Conservation (phyloP, 1,284 basidiomycete genomes). For the Schizopora paradoxa region DNA sequence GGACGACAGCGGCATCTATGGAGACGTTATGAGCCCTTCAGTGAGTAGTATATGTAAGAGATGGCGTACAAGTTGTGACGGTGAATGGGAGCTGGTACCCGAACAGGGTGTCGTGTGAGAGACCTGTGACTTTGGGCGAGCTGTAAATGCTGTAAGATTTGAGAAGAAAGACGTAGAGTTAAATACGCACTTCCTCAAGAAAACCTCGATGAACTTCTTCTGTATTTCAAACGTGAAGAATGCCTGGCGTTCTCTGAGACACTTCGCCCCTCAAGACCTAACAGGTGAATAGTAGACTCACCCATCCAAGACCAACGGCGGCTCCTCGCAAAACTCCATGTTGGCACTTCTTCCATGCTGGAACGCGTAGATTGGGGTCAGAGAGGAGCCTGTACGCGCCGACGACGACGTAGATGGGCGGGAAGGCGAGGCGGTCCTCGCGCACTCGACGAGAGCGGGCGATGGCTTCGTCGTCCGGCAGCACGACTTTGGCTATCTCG, state of each 20-base stretch:
- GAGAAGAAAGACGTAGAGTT: background rate
- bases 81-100: slow-evolving; percentile 61
- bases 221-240: slow-evolving; percentile 61
- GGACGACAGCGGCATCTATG: slow-evolving; percentile 70
- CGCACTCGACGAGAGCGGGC: slow-evolving; percentile 1
- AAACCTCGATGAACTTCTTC: slow-evolving; percentile 52
- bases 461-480: background rate
- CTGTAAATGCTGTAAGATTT: slow-evolving; percentile 29
- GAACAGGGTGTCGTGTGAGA: slow-evolving; percentile 58
- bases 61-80: slow-evolving; percentile 55
- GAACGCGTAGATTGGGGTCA: slow-evolving; percentile 55
- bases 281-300: slow-evolving; percentile 29
- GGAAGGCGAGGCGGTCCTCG: slow-evolving; percentile 50
- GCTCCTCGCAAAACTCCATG: slow-evolving; percentile 60
- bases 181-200: slow-evolving; percentile 54
- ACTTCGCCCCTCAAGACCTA: background rate
- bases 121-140: slow-evolving; percentile 58
- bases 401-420: slow-evolving; percentile 70
- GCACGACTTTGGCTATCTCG: background rate
- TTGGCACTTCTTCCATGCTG: slow-evolving; percentile 72
- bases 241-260: slow-evolving; percentile 35
- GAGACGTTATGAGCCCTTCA: background rate
- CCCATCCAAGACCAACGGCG: slow-evolving; percentile 62
- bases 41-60: slow-evolving; percentile 9
- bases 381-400: slow-evolving; percentile 69